Conservation (phyloP, 192 early-diverging fungal genomes). For the Backusella parvicylindrica region DNA sequence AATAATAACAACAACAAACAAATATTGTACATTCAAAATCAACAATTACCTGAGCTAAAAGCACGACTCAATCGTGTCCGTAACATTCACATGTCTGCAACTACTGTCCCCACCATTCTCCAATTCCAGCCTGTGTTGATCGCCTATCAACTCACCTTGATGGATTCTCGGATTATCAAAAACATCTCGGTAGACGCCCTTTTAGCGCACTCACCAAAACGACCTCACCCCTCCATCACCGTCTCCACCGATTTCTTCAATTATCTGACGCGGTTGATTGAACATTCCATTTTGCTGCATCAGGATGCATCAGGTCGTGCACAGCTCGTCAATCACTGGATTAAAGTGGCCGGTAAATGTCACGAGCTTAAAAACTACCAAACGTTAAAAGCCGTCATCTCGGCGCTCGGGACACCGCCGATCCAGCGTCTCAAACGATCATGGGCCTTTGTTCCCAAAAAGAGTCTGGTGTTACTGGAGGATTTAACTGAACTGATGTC, state of each 20-base stretch:
- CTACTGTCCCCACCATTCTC: slow-evolving; percentile 48
- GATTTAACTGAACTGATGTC: slow-evolving; percentile 54
- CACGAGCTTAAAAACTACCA: slow-evolving; percentile 62
- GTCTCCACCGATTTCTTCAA: slow-evolving; percentile 72
- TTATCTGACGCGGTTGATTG: slow-evolving; percentile 65
- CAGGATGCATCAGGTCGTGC: slow-evolving; percentile 53
- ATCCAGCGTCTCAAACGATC: slow-evolving; percentile 66
- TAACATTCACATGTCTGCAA: slow-evolving; percentile 41
- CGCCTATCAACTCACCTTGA: slow-evolving; percentile 61
- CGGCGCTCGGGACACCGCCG: slow-evolving; percentile 63
- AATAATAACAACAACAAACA: slow-evolving; percentile 9
- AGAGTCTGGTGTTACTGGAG: slow-evolving; percentile 48
- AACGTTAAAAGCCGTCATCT: slow-evolving; percentile 60
- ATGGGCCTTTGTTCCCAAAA: slow-evolving; percentile 63
- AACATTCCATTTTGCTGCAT: slow-evolving; percentile 60
- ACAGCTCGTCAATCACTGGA: slow-evolving; percentile 58
- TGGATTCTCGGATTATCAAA: slow-evolving; percentile 62
- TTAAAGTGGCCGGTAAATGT: slow-evolving; percentile 57
- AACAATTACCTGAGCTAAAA: slow-evolving; percentile 31
- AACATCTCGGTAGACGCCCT: slow-evolving; percentile 54
- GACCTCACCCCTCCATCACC: slow-evolving; percentile 53
- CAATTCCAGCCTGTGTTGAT: slow-evolving; percentile 58
- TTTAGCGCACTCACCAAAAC: slow-evolving; percentile 52
- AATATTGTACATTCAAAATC: background rate
- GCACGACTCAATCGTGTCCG: slow-evolving; percentile 41